Evolutionary conservation across 148 eudicot species (phyloP), one percentile per base, ranked within the genome.

Genomic region (Cornus suecica): DNA sequence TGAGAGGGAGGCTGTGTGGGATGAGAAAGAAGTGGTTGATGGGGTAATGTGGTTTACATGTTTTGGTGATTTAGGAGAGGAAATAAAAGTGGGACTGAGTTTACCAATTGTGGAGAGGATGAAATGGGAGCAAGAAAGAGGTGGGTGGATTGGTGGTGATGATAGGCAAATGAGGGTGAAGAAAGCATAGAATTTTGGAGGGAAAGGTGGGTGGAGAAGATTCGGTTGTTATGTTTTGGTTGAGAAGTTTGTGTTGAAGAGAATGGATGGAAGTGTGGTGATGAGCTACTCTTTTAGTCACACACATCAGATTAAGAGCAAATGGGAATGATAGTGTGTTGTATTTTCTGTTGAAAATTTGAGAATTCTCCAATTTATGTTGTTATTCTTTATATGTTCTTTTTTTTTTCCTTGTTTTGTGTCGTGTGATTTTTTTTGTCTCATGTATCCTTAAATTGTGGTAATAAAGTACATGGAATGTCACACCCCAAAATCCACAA

Each of bases 81-180:
- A 76, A 62, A 68, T 30, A 26, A 65, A 74, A 5, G 71, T 91
- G 13, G 98, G 94, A 67, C 48, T 91, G 64, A 94, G 92, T 65
- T 70, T 65, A 27, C 74, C 85, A 64, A 66, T 91, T 74, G 68
- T 87, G 10, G 86, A 87, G 45, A 84, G 94, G 61, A 91, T 91
- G 92, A 84, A 70, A 61, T 91, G 97, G 97, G 97, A 94, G 80
- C 80, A 90, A 78, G 87, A 76, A 62, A 85, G 86, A 62, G 90
- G 48, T 42, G 98, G 91, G 0, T 90, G 91, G 90, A 41, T 60
- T 18, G 75, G 73, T 29, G 72, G 76, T 3, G 80, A 79, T 52
- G 86, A 79, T 5, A 82, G 78, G 58, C 67, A 68, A 61, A 85
- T 73, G 22, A 87, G 71, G 66, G 83, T 91, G 31, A 77, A 72